Evolutionary conservation across 305 asterid genomes (phyloP).

Genomic region (Fraxinus sp.): DNA sequence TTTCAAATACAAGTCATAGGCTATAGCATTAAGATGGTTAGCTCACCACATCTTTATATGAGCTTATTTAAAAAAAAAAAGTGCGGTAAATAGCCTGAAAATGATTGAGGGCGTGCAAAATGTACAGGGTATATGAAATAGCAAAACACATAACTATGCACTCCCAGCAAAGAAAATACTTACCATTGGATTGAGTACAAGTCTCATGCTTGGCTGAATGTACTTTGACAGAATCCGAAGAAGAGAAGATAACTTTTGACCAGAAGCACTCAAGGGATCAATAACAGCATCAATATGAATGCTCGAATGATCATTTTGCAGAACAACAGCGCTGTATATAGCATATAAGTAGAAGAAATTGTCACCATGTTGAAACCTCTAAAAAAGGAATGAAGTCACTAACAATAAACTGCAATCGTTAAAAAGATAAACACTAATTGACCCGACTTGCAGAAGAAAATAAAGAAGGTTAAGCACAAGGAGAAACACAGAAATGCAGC

Average conservation of each 20-base stretch:
- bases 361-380: conserved; percentile 20
- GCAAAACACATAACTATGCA: conserved; percentile 2
- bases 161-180: conserved; percentile 22
- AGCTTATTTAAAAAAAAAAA: conserved; percentile 7
- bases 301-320: conserved; percentile 71
- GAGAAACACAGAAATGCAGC: background rate
- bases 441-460: background rate
- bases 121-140: background rate
- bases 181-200: conserved; percentile 97
- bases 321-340: conserved; percentile 75
- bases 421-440: background rate
- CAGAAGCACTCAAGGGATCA: conserved; percentile 97
- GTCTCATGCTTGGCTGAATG: conserved; percentile 87
- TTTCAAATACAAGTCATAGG: conserved; percentile 17
- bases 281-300: conserved; percentile 95
- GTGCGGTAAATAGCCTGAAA: conserved; percentile 9
- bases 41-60: conserved; percentile 1
- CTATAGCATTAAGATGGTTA: background rate
- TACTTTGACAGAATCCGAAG: conserved; percentile 79
- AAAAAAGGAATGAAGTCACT: background rate
- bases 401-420: background rate
- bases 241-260: conserved; percentile 92
- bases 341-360: conserved; percentile 20
- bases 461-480: background rate
- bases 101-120: background rate